Evolutionary conservation across 345 rosid species (phyloP).

Genomic region (Brassica cretica): DNA sequence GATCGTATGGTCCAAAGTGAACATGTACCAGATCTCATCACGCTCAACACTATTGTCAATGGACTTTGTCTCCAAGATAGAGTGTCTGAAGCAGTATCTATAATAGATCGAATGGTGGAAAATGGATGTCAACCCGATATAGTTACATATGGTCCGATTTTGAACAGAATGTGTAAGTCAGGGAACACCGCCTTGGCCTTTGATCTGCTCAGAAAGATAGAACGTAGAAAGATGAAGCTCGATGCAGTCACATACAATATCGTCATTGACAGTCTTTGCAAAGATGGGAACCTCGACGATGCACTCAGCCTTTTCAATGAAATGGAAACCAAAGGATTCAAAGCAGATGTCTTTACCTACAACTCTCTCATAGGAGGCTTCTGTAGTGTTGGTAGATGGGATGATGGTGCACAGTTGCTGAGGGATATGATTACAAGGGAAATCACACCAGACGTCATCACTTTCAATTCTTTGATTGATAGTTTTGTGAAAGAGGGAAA

Average conservation of each 20-base stretch:
- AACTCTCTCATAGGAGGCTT: not conserved
- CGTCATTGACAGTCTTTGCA: conserved; percentile 23
- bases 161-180: not conserved
- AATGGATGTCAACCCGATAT: not conserved
- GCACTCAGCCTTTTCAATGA: conserved; percentile 13
- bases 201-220: conserved; percentile 5
- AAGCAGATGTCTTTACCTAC: not conserved
- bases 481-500: conserved; percentile 29
- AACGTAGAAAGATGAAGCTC: conserved; percentile 5
- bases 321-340: conserved; percentile 4
- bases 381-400: conserved; percentile 4
- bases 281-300: not conserved
- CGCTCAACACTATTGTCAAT: not conserved
- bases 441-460: not conserved
- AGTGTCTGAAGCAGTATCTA: not conserved
- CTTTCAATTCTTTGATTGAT: conserved; percentile 2
- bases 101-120: not conserved
- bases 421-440: not conserved
- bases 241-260: conserved; percentile 18
- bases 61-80: not conserved
- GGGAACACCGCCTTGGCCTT: not conserved
- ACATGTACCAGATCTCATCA: no score
- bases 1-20: not conserved
- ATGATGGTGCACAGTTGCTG: no score
- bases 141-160: not conserved